phyloP scores from a whole-genome alignment of 2,329 filamentous ascomycete genomes.

The Fusarium marasasianum region DNA sequence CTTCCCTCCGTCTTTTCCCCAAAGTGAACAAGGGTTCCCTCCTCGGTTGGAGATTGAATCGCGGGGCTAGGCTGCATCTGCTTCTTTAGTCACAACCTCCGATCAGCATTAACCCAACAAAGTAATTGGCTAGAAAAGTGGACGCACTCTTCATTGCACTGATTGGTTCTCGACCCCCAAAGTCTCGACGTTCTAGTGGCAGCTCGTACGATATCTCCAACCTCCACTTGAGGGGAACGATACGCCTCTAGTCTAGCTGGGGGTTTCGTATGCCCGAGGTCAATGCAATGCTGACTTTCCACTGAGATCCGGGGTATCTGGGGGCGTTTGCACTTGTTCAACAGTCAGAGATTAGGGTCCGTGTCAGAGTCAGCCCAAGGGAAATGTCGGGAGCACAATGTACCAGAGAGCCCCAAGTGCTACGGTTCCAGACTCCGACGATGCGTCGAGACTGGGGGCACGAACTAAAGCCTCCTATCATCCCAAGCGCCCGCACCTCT shows the following conservation, averaged over 20 bases:
- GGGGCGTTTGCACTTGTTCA: neutral
- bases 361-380: neutral
- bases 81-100: conserved; percentile 4
- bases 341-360: neutral
- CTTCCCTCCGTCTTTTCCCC: neutral
- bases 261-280: neutral
- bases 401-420: neutral
- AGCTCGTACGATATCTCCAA: conserved; percentile 22
- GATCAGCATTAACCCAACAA: neutral
- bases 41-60: conserved; percentile 1
- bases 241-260: neutral
- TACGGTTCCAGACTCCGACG: conserved; percentile 2
- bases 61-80: neutral
- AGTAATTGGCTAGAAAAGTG: neutral
- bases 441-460: neutral
- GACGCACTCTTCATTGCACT: neutral
- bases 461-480: neutral
- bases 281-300: neutral
- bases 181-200: neutral
- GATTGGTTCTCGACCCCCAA: neutral
- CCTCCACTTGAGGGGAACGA: conserved; percentile 3
- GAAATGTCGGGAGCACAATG: conserved; percentile 16
- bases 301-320: neutral
- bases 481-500: neutral
- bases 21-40: neutral